phyloP scores from a whole-genome alignment of 805 yeast genomes.

The Spathaspora boniae region DNA sequence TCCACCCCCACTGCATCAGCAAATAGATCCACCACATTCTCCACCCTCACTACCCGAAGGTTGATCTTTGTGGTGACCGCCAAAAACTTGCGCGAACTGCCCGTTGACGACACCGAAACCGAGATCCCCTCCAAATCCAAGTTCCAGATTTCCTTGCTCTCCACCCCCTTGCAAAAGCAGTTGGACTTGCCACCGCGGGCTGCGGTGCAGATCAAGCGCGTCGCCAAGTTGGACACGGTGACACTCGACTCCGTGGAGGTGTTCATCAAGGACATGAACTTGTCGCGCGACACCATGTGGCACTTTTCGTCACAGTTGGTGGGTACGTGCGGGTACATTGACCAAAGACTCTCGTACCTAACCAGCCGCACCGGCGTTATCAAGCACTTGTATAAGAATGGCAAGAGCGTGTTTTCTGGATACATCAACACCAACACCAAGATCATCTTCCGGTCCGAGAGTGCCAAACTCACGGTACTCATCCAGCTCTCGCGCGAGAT shows the following conservation, averaged over 20 bases:
- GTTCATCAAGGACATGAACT: constrained; percentile 70
- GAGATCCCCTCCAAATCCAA: constrained; percentile 17
- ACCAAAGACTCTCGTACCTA: constrained; percentile 62
- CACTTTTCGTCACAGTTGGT: constrained; percentile 58
- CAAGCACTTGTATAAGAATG: constrained; percentile 61
- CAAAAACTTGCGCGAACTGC: constrained; percentile 13
- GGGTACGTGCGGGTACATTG: constrained; percentile 61
- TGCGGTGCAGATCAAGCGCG: constrained; percentile 52
- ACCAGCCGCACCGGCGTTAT: constrained; percentile 61
- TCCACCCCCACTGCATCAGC: no score
- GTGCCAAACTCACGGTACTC: constrained; percentile 77
- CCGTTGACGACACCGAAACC: constrained; percentile 4
- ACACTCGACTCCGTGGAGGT: constrained; percentile 82
- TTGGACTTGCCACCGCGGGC: constrained; percentile 68
- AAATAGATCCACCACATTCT: no score
- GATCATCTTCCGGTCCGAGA: constrained; percentile 84
- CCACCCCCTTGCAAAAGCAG: constrained; percentile 56
- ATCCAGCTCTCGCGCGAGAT: constrained; percentile 90
- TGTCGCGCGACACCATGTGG: constrained; percentile 95
- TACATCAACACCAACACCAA: constrained; percentile 73
- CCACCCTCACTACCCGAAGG: constrained; percentile 14
- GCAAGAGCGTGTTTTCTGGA: constrained; percentile 69
- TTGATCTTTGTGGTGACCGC: constrained; percentile 15
- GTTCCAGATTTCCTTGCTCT: constrained; percentile 51
- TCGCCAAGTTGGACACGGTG: constrained; percentile 42